A percentile compares a stretch with the other conserved stretches of the same genome.
Evolutionary conservation across 225 moss, liverwort and hornwort species (phyloP).

Genomic region (Physcomitrium patens): DNA sequence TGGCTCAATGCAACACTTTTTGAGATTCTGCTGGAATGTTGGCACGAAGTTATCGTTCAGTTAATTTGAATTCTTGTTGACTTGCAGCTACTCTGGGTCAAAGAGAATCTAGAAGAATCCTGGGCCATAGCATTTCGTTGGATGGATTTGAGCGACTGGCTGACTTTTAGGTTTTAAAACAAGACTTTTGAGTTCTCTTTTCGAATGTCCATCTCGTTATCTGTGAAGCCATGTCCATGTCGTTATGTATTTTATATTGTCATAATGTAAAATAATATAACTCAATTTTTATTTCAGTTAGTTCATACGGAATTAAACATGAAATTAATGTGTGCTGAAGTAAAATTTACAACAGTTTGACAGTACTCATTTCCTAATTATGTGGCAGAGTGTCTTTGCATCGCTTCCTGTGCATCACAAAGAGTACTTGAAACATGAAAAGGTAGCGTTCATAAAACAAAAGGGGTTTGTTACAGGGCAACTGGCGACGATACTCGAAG

Average conservation of each 20-base stretch:
- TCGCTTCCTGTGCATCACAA: slow-evolving; percentile 22
- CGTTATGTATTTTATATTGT: slow-evolving; percentile 2
- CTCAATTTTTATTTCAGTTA: slow-evolving; percentile 6
- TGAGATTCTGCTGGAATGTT: slow-evolving; percentile 9
- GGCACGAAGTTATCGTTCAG: slow-evolving; percentile 3
- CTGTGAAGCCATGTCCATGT: slow-evolving; percentile 1
- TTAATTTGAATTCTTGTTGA: slow-evolving; percentile 23
- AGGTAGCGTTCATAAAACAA: slow-evolving; percentile 10
- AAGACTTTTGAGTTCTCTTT: slow-evolving; percentile 3
- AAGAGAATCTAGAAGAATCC: slow-evolving; percentile 92
- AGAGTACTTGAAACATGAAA: slow-evolving; percentile 6
- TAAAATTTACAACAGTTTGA: slow-evolving; percentile 15
- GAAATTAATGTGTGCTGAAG: background rate
- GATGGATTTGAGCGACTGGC: slow-evolving; percentile 99
- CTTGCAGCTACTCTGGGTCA: slow-evolving; percentile 94
- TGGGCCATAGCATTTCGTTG: slow-evolving; percentile 96
- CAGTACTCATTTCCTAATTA: background rate
- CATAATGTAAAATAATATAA: too few species aligned
- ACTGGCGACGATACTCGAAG: slow-evolving; percentile 98
- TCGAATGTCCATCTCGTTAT: background rate
- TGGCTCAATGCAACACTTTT: background rate
- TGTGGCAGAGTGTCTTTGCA: slow-evolving; percentile 8
- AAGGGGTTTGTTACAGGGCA: slow-evolving; percentile 64
- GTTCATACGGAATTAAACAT: background rate
- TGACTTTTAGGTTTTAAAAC: slow-evolving; percentile 79